Evolutionary conservation across 2,329 filamentous ascomycete species (phyloP), one percentile per base, ranked within the genome.

Genomic region (Aspergillus flavus): DNA sequence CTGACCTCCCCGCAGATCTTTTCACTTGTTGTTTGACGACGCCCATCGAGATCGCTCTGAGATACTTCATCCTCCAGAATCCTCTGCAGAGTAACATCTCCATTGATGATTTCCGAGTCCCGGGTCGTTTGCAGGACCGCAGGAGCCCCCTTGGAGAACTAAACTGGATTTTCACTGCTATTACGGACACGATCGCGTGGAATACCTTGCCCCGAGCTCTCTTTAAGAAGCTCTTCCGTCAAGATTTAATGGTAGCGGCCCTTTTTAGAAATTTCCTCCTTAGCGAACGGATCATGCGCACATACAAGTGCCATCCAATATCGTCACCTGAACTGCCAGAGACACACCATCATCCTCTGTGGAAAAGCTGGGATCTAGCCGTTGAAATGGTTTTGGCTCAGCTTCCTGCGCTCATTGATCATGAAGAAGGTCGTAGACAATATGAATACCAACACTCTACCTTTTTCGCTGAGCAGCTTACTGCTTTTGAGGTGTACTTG

Each of bases 131-230:
- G 48, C 94, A 97, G 74, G 95, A 99, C 79, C 87, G 95, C 64
- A 86, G 95, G 73, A 98, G 95, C 57, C 95, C 95, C 10, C 85
- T 99, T 39, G 95, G 95, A 66, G 95, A 99, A 80, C 83, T 99
- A 16, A 99, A 99, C 74, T 99, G 95, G 95, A 99, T 99, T 41
- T 98, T 99, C 75, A 99, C 95, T 0, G 95, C 95, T 60, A 98
- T 99, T 68, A 99, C 95, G 0, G 95, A 99, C 76, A 98, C 94
- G 1, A 99, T 99, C 72, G 95, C 95, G 0, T 99, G 95, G 95
- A 98, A 96, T 36, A 96, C 93, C 6, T 82, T 99, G 4, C 92
- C 94, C 3, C 90, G 94, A 53, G 88, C 93, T 23, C 82, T 97
- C 12, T 99, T 99, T 80, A 94, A 96, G 78, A 97, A 97, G 78